These are phyloP conservation scores for Fusarium liriodendri DNA, from an alignment of 2,329 filamentous ascomycete species.

Conservation along the genomic window DNA sequence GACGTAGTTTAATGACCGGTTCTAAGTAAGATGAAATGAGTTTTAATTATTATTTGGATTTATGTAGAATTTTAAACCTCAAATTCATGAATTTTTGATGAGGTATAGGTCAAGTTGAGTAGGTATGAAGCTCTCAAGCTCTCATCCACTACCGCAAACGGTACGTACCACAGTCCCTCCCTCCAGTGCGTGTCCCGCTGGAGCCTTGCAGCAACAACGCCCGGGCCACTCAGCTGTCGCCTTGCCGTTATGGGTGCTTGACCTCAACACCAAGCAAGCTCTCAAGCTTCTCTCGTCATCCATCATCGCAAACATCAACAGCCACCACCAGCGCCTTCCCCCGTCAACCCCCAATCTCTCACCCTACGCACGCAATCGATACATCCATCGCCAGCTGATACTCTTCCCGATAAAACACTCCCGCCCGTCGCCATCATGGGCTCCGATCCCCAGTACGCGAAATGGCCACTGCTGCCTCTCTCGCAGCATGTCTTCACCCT, in stretches of 20 bases:
- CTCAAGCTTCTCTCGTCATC: slow-evolving; percentile 42
- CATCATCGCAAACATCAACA: slow-evolving; percentile 32
- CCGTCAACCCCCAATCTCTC: neutral
- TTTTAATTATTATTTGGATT: neutral
- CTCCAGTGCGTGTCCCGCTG: slow-evolving; percentile 46
- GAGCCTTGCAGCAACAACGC: slow-evolving; percentile 44
- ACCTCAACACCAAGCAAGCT: slow-evolving; percentile 36
- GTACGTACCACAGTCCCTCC: slow-evolving; percentile 22
- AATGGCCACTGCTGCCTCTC: slow-evolving; percentile 84
- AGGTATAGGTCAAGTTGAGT: neutral
- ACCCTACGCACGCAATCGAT: slow-evolving; percentile 16
- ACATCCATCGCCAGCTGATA: slow-evolving; percentile 16
- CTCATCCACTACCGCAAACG: neutral
- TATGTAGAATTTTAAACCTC: neutral
- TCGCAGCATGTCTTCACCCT: slow-evolving; percentile 89
- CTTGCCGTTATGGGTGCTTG: slow-evolving; percentile 37
- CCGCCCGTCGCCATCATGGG: slow-evolving; percentile 66
- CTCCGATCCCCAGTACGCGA: slow-evolving; percentile 86
- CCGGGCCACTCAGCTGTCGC: slow-evolving; percentile 36
- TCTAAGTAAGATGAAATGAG: neutral
- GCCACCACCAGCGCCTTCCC: slow-evolving; percentile 6
- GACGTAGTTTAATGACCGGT: neutral
- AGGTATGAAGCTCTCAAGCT: neutral
- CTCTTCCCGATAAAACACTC: slow-evolving; percentile 2
- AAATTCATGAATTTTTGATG: neutral